Evolutionary conservation across 108 stramenopile species (phyloP).

Genomic region (Cyclotella atomus): DNA sequence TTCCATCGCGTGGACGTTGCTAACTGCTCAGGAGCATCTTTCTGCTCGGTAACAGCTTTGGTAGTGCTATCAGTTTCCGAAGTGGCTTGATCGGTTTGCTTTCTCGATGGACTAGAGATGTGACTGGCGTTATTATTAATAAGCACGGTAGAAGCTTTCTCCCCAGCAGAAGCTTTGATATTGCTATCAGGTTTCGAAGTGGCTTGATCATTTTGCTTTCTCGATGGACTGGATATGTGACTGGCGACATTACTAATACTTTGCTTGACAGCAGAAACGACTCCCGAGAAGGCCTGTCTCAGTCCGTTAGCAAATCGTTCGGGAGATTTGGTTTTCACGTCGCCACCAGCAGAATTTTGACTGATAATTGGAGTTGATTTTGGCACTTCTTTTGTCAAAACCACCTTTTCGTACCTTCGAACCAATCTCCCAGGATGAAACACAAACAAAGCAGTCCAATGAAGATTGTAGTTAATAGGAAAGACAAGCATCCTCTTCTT

Average conservation of each 20-base stretch:
- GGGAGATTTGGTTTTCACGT: too few relatives aligned
- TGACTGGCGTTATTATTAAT: background rate
- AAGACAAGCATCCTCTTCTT: slow-evolving; percentile 57
- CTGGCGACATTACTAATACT: too few relatives aligned
- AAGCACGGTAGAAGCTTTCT: background rate
- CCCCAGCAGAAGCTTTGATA: background rate
- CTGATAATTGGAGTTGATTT: too few relatives aligned
- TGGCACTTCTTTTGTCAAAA: background rate
- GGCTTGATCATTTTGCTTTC: too few relatives aligned
- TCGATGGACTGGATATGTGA: too few relatives aligned
- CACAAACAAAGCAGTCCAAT: slow-evolving; percentile 57
- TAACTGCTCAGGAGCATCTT: background rate
- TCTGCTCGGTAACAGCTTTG: background rate
- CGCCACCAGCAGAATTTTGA: too few relatives aligned
- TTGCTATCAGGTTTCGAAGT: background rate
- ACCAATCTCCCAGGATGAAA: slow-evolving; percentile 37
- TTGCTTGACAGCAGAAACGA: too few relatives aligned
- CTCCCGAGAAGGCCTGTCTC: too few relatives aligned
- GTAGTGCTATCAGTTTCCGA: background rate
- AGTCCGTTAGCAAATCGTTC: too few relatives aligned
- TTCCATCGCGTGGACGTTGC: background rate
- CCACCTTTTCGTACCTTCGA: slow-evolving; percentile 13
- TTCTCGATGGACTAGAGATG: background rate
- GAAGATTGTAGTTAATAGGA: slow-evolving; percentile 58
- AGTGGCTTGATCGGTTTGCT: background rate